A percentile compares a stretch with the other conserved stretches of the same genome.
Evolutionary conservation across 2,329 filamentous ascomycete species (phyloP).

Genomic region (Trichoderma guizhouense): DNA sequence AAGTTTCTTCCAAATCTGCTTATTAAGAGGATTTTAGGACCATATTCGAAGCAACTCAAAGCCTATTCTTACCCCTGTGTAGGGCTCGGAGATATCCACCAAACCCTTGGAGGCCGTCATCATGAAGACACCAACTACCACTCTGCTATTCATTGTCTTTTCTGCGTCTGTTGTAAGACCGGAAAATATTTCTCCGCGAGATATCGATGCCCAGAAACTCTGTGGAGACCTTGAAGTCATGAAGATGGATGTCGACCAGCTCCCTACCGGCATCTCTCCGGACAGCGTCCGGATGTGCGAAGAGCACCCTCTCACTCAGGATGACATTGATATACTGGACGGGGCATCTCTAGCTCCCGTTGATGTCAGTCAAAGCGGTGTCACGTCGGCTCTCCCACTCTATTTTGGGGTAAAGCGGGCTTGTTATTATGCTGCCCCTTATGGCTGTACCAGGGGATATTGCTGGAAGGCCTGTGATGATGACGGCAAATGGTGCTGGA

Average conservation of each 20-base stretch:
- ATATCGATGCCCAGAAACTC: neutral
- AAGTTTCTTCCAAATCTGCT: neutral
- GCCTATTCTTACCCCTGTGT: neutral
- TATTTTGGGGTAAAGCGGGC: neutral
- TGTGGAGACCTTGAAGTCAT: neutral
- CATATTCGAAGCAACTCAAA: neutral
- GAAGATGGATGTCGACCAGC: neutral
- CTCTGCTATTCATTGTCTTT: neutral
- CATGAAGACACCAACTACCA: neutral
- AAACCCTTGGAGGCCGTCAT: neutral
- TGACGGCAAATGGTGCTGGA: neutral
- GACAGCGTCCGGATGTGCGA: neutral
- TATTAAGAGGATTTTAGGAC: neutral
- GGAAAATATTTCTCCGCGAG: neutral
- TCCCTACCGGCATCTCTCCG: neutral
- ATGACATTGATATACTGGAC: neutral
- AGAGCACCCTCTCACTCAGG: neutral
- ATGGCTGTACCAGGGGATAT: neutral
- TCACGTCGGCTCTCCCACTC: neutral
- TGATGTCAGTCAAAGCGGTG: neutral
- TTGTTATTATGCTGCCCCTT: neutral
- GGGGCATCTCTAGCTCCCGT: neutral
- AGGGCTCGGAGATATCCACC: neutral
- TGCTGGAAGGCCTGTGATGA: neutral
- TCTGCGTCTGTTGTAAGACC: neutral